Base-by-base conservation (phyloP, 495 filamentous ascomycete species). In the Xylaria grammica region DNA sequence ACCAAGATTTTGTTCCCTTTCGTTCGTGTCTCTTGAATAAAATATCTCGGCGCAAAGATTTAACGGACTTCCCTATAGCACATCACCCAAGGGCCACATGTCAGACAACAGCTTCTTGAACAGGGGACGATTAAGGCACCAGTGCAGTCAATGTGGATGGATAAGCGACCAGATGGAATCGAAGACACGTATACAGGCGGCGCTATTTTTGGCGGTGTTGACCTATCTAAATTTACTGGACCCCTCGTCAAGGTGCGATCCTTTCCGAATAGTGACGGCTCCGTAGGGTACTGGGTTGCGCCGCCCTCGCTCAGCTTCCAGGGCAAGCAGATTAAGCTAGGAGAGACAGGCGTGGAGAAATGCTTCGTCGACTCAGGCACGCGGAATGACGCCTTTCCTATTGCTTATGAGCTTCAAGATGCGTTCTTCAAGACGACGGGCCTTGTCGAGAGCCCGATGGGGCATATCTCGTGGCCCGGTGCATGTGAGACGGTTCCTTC, bases 181-280 rank as follows among this genome's bases (percentile, higher is more conserved):
- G 20, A 64, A 20, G 62, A 56, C 42, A 59, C 66, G 26, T 80
- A 76, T 46, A 85, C 83, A 10, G 89, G 89, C 40, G 81, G 82
- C 5, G 87, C 90, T 51, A 77, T 92, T 17, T 91, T 92, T 64
- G 89, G 89, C 27, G 89, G 89, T 30, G 85, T 92, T 32, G 84
- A 92, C 67, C 86, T 83, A 1, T 84, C 76, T 44, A 91, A 90
- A 67, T 92, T 84, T 68, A 77, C 75, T 17, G 89, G 87, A 20
- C 50, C 73, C 2, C 80, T 92, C 2, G 70, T 65, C 19, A 67
- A 67, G 36, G 55, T 65, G 19, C 46, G 52, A n/a, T 58, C 63
- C 24, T 54, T 72, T 20, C 19, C 27, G 11, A 24, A 45, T 11
- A 17, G 27, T 5, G 62, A 11, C 10, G 50, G 15, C 55, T n/a